Conservation (phyloP, 2,329 filamentous ascomycete genomes). For the Monosporascus sp. region DNA sequence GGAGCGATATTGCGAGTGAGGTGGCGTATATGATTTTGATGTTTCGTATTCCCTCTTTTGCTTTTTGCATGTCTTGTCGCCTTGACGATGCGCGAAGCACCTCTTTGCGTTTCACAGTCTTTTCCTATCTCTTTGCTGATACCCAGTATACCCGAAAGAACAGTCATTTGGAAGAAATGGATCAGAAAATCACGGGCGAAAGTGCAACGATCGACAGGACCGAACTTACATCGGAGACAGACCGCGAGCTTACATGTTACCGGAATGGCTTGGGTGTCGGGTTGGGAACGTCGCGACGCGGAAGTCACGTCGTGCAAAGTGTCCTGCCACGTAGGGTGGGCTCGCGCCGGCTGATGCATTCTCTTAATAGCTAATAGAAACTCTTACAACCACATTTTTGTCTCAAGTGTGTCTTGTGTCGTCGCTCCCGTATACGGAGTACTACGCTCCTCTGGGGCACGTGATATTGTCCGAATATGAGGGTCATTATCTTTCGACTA, state of each 20-base stretch:
- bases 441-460: too few relatives aligned
- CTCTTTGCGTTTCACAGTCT: slow-evolving; percentile 21
- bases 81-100: slow-evolving; percentile 20
- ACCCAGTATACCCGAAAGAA: slow-evolving; percentile 32
- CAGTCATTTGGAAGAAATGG: slow-evolving; percentile 25
- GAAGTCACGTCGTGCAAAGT: slow-evolving; percentile 17
- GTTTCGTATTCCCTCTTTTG: slow-evolving; percentile 10
- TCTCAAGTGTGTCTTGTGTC: background rate
- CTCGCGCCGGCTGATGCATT: slow-evolving; percentile 18
- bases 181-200: slow-evolving; percentile 17
- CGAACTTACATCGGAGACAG: background rate
- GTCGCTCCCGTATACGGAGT: background rate
- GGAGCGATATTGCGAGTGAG: slow-evolving; percentile 17
- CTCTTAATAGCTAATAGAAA: slow-evolving; percentile 31
- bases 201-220: background rate
- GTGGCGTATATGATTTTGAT: slow-evolving; percentile 26
- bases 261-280: slow-evolving; percentile 6
- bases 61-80: slow-evolving; percentile 28
- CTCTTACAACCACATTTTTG: slow-evolving; percentile 12
- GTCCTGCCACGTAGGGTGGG: slow-evolving; percentile 22
- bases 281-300: slow-evolving; percentile 14
- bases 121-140: slow-evolving; percentile 31
- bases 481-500: too few relatives aligned
- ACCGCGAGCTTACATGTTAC: background rate
- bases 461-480: too few relatives aligned